A percentile compares a stretch with the other conserved stretches of the same genome.
Evolutionary conservation across 371 early-diverging fungal species (phyloP).

Genomic region (Haplosporangium sp.): DNA sequence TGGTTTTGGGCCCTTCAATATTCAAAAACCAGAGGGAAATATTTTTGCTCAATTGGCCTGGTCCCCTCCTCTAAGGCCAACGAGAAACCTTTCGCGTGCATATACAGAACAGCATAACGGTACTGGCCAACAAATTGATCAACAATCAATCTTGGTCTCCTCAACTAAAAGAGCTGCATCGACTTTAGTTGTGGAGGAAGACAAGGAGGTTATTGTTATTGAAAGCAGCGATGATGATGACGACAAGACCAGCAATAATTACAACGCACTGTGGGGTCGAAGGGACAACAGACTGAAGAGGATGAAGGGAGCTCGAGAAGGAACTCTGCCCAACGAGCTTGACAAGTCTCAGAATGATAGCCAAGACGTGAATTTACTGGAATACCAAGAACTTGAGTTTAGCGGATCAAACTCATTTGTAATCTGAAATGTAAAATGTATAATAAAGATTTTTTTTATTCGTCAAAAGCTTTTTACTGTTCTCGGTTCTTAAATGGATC

Average conservation of each 20-base stretch:
- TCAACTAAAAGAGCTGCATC: not conserved
- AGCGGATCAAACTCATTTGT: constrained; percentile 2
- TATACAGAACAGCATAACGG: constrained; percentile 7
- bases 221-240: constrained; percentile 30
- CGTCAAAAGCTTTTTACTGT: too few species aligned
- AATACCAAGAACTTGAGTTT: constrained; percentile 4
- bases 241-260: not conserved
- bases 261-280: not conserved
- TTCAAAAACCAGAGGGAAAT: constrained; percentile 2
- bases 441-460: not conserved
- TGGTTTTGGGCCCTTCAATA: not conserved
- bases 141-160: not conserved
- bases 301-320: not conserved
- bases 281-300: not conserved
- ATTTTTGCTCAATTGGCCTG: constrained; percentile 38
- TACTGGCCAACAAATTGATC: not conserved
- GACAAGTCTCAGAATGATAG: not conserved
- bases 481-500: not conserved
- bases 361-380: constrained; percentile 10
- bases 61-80: constrained; percentile 27
- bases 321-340: not conserved
- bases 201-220: constrained; percentile 26
- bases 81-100: not conserved
- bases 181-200: not conserved
- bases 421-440: not conserved